Percentiles rank a stretch among this genome's conserved stretches.
Conservation (phyloP, 108 stramenopile genomes). For the Cylindrotheca closterium region DNA sequence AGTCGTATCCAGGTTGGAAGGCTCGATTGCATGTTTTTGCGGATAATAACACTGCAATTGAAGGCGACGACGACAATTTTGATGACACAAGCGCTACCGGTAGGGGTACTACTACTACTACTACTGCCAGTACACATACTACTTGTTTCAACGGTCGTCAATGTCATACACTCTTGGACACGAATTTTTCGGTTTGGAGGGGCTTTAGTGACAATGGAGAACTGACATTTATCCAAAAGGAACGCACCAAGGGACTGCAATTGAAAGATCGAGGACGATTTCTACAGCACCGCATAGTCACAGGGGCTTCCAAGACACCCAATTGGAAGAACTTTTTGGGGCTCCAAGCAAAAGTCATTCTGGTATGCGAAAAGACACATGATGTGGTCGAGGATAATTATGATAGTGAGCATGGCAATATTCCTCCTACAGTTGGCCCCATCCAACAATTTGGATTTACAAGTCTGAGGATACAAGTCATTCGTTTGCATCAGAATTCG, state of each 20-base stretch:
- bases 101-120: too few relatives aligned
- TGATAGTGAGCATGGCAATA: too few relatives aligned
- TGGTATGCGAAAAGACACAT: neutral
- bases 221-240: constrained; percentile 8
- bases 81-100: too few relatives aligned
- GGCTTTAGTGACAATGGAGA: constrained; percentile 4
- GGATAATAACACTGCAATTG: neutral
- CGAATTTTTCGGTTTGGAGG: neutral
- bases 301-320: neutral
- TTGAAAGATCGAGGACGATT: constrained; percentile 13
- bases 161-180: constrained; percentile 2
- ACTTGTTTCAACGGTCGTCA: too few relatives aligned
- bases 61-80: too few relatives aligned
- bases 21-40: neutral
- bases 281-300: constrained; percentile 5
- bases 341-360: constrained; percentile 5
- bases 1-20: neutral
- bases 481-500: constrained; percentile 9
- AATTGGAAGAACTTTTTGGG: constrained; percentile 12
- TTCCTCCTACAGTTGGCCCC: neutral
- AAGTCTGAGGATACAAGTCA: neutral
- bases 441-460: constrained; percentile 2
- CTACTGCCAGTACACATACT: too few relatives aligned
- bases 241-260: constrained; percentile 7
- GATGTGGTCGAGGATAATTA: neutral